Evolutionary conservation across 2,329 filamentous ascomycete genomes (phyloP).

Genomic region (Ascochyta viciae-villosae): DNA sequence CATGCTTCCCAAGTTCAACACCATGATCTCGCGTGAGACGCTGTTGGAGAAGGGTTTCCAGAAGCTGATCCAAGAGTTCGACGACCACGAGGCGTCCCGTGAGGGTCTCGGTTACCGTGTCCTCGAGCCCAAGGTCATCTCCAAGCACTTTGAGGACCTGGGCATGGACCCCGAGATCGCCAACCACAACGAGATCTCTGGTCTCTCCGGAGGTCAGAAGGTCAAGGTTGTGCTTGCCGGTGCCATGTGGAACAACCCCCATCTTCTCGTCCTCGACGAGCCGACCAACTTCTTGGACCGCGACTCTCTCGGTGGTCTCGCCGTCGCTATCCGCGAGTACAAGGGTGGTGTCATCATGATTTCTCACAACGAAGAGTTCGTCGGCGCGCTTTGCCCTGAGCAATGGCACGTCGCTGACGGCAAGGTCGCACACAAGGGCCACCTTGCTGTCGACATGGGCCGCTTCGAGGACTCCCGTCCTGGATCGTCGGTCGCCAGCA

Average conservation of each 20-base stretch:
- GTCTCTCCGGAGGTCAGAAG: slow-evolving; percentile 95
- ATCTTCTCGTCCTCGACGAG: slow-evolving; percentile 95
- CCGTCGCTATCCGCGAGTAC: slow-evolving; percentile 98
- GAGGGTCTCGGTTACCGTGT: slow-evolving; percentile 96
- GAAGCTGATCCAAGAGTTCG: slow-evolving; percentile 97
- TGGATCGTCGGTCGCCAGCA: slow-evolving; percentile 64
- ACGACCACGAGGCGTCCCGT: slow-evolving; percentile 97
- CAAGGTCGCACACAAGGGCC: slow-evolving; percentile 82
- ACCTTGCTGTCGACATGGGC: slow-evolving; percentile 74
- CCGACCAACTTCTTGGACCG: slow-evolving; percentile 99
- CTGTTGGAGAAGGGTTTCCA: slow-evolving; percentile 83
- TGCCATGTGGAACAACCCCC: slow-evolving; percentile 99
- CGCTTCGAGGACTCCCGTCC: slow-evolving; percentile 85
- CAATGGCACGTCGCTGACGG: slow-evolving; percentile 95
- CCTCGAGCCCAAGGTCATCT: slow-evolving; percentile 90
- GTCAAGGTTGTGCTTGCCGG: slow-evolving; percentile 98
- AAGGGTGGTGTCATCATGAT: slow-evolving; percentile 99
- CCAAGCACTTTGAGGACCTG: slow-evolving; percentile 97
- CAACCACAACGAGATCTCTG: slow-evolving; percentile 98
- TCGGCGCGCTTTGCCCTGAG: slow-evolving; percentile 92
- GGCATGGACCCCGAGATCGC: slow-evolving; percentile 97
- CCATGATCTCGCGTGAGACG: slow-evolving; percentile 90
- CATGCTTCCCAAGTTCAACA: slow-evolving; percentile 91
- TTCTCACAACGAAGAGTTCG: slow-evolving; percentile 99
- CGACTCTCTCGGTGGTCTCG: slow-evolving; percentile 93